phyloP scores from a whole-genome alignment of 2,329 filamentous ascomycete species.

The Aspergillus alliaceus region DNA sequence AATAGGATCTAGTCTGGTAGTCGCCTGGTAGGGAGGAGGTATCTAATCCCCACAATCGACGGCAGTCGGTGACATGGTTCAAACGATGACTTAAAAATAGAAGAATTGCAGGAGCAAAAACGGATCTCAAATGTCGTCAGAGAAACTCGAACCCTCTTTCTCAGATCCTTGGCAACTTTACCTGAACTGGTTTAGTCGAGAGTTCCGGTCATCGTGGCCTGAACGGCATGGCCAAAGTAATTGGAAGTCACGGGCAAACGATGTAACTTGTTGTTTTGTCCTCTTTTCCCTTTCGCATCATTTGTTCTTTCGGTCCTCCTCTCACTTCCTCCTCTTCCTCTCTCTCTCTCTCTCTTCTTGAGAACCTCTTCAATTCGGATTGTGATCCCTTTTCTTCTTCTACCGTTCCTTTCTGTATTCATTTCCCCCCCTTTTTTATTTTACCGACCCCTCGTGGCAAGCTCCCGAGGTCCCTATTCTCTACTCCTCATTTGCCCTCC shows the following conservation, averaged over 20 bases:
- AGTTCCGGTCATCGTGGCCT: constrained; percentile 45
- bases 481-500: neutral
- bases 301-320: constrained; percentile 5
- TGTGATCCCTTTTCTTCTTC: neutral
- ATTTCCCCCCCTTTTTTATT: neutral
- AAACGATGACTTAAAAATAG: neutral
- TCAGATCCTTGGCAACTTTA: constrained; percentile 27
- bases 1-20: neutral
- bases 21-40: too few species aligned
- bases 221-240: constrained; percentile 14
- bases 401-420: neutral
- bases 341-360: neutral
- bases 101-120: neutral
- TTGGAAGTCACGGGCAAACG: constrained; percentile 17
- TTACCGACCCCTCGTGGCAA: neutral
- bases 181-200: constrained; percentile 27
- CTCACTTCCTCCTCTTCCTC: constrained; percentile 4
- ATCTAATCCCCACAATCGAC: too few species aligned
- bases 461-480: constrained; percentile 2
- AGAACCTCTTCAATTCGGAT: neutral
- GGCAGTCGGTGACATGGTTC: too few species aligned
- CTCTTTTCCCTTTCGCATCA: constrained; percentile 11
- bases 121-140: constrained; percentile 8
- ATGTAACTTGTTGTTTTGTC: constrained; percentile 8
- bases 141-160: neutral